A percentile compares a stretch with the other conserved stretches of the same genome.
These are phyloP conservation scores for Cardiospermum halicacabum DNA, from an alignment of 345 rosid species.

Conservation along the genomic window DNA sequence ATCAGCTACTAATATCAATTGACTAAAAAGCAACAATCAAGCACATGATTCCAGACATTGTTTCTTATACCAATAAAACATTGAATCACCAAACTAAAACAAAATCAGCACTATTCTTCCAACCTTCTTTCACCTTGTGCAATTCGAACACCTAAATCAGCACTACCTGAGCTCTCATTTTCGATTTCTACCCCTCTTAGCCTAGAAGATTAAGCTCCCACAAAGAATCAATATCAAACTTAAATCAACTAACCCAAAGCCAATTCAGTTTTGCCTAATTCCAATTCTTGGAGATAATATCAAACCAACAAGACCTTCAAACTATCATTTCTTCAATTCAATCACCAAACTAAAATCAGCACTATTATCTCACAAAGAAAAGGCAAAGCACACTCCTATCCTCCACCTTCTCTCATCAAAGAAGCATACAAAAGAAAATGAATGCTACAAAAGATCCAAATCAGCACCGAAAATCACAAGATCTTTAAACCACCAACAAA, in stretches of 20 bases:
- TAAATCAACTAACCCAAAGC: not conserved
- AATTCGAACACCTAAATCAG: not conserved
- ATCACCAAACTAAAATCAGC: not conserved
- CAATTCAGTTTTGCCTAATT: not conserved
- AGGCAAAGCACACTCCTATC: not conserved
- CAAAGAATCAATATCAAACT: not conserved
- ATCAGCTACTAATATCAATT: not conserved
- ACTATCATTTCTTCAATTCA: not conserved
- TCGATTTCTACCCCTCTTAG: not conserved
- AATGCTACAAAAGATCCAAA: not conserved
- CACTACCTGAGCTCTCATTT: not conserved
- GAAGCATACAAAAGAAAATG: conserved; percentile 6
- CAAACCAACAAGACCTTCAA: not conserved
- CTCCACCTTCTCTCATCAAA: not conserved
- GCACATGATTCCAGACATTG: not conserved
- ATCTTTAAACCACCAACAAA: not conserved
- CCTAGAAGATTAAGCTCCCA: not conserved
- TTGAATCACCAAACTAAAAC: not conserved
- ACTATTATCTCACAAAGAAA: conserved; percentile 1
- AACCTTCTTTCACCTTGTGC: not conserved
- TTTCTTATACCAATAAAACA: not conserved
- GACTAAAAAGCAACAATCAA: not conserved
- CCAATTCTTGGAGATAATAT: not conserved
- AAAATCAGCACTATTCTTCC: not conserved
- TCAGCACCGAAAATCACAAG: not conserved